phyloP scores from a whole-genome alignment of 163 green algal species.

The Scenedesmus sp. region DNA sequence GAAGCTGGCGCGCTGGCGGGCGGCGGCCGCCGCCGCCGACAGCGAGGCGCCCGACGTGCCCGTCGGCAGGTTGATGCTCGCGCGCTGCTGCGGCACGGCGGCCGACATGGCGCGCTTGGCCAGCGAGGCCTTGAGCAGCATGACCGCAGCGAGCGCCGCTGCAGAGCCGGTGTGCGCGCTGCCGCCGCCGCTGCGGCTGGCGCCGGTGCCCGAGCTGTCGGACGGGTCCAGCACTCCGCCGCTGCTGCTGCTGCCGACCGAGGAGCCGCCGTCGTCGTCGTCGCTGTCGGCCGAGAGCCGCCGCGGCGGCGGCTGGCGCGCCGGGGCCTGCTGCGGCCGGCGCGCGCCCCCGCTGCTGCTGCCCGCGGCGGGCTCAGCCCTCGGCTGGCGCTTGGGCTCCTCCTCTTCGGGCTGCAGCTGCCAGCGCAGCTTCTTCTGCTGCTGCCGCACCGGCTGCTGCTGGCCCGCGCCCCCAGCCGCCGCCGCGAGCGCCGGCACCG shows the following conservation, averaged over 20 bases:
- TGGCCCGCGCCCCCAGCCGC: background rate
- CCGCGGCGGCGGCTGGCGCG: too few relatives aligned
- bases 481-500: too few relatives aligned
- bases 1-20: background rate
- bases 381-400: background rate
- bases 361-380: too few relatives aligned
- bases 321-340: too few relatives aligned
- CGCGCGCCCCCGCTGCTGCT: too few relatives aligned
- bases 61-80: background rate
- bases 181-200: background rate
- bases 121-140: slow-evolving; percentile 18
- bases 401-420: background rate
- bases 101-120: slow-evolving; percentile 11
- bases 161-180: background rate
- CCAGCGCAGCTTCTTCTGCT: background rate
- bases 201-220: background rate
- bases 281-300: background rate
- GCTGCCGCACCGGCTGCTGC: background rate
- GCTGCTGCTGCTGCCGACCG: background rate
- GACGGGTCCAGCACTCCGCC: background rate
- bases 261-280: background rate
- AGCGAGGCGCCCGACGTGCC: background rate
- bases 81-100: background rate
- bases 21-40: background rate
- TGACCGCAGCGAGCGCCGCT: slow-evolving; percentile 25